Evolutionary conservation across 352 stramenopile genomes (phyloP), one percentile per base, ranked within the genome.

Genomic region (Albugo candida): DNA sequence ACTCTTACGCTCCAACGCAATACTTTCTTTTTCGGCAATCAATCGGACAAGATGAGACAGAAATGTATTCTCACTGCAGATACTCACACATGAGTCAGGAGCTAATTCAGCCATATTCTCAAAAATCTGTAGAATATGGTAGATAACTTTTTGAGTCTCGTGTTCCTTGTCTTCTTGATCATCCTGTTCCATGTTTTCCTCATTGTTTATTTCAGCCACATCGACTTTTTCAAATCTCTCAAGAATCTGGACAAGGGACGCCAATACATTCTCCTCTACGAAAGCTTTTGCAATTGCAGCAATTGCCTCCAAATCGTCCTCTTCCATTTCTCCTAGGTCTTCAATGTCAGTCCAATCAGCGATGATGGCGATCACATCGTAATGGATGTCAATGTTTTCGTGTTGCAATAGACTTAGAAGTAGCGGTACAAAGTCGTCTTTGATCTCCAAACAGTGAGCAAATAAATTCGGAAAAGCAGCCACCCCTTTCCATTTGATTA

Each of bases 121-220:
- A 4, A 89, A 54, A 47, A 93, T 81, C 51, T 84, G 71, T 41
- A 93, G 55, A 42, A 75, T 70, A 52, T 83, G 61, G 63, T 88
- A 83, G 6, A 93, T 59, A 1, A 76, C 78, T 37, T 66, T 55
- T 1, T 52, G 54, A 35, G 92, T 81, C 31, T 89, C 78, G 8
- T 89, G 67, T 5, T 68, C 46, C 31, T 52, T 47, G 44, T 63
- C 59, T 36, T 65, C 54, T 43, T 43, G 17, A 31, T 31, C 24
- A 24, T 43, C 38, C 8, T 43, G 38, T 19, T 19, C 3, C 38
- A 43, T 43, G 17, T 10, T 43, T 27, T 63, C 51, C 16, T 5
- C 14, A 0, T 41, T 27, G 2, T 27, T 42, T 16, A 31, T 37
- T 1, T 59, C 48, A 37, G 11, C 17, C 11, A 51, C 39, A 0